A percentile compares a stretch with the other conserved stretches of the same genome.
phyloP scores from a whole-genome alignment of 2,329 filamentous ascomycete genomes.

The Xylariales sp. region DNA sequence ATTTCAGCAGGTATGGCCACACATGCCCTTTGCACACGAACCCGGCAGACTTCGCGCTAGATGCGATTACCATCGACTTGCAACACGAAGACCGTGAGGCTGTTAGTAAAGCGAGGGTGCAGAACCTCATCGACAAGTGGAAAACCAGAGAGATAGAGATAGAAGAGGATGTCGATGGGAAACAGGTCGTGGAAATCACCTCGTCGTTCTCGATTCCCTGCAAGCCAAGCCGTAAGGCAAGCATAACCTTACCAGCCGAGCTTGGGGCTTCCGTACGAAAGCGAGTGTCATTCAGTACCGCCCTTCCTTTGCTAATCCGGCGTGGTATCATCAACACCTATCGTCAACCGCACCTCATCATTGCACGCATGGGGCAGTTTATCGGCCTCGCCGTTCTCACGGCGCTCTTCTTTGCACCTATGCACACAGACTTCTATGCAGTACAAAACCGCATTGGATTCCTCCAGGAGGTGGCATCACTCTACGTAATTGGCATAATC shows the following conservation, averaged over 20 bases:
- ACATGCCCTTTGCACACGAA: slow-evolving; percentile 67
- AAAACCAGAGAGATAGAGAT: not conserved
- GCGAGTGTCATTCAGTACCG: slow-evolving; percentile 54
- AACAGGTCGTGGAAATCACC: not conserved
- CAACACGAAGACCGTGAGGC: slow-evolving; percentile 61
- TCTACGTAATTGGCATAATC: slow-evolving; percentile 74
- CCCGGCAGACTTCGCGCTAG: slow-evolving; percentile 72
- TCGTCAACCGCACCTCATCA: slow-evolving; percentile 58
- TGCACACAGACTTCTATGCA: slow-evolving; percentile 63
- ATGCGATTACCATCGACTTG: slow-evolving; percentile 72
- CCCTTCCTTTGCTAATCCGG: slow-evolving; percentile 64
- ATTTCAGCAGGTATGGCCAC: slow-evolving; percentile 58
- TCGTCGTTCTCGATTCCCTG: too few relatives aligned
- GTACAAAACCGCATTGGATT: slow-evolving; percentile 73
- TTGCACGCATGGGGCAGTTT: slow-evolving; percentile 65
- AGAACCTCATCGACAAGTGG: slow-evolving; percentile 59
- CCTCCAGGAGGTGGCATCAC: slow-evolving; percentile 65
- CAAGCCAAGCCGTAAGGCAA: slow-evolving; percentile 10
- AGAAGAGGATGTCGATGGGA: too few relatives aligned
- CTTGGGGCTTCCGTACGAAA: slow-evolving; percentile 64
- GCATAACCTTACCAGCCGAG: slow-evolving; percentile 64
- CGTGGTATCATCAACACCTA: slow-evolving; percentile 66
- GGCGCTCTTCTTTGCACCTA: slow-evolving; percentile 66
- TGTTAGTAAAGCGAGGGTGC: slow-evolving; percentile 58
- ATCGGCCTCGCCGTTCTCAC: slow-evolving; percentile 59